phyloP scores from a whole-genome alignment of 352 stramenopile genomes.

The Nothophytophthora sp. region DNA sequence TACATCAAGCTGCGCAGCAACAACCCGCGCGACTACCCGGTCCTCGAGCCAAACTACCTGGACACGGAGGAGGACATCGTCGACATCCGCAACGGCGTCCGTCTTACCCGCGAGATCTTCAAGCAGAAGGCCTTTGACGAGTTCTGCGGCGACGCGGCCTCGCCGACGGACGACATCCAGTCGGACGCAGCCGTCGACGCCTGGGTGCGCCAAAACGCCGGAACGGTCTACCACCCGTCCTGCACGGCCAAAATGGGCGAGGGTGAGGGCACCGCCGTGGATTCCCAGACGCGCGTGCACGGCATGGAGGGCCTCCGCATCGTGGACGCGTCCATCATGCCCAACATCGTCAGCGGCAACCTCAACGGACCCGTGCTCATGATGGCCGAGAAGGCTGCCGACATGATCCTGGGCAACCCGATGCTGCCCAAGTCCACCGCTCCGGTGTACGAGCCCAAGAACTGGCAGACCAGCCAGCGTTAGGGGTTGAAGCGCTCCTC shows the following conservation, averaged over 20 bases:
- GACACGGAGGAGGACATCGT: constrained; percentile 60
- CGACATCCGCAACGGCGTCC: constrained; percentile 71
- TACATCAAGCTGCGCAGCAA: constrained; percentile 69
- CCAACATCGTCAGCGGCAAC: constrained; percentile 93
- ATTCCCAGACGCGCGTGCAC: constrained; percentile 80
- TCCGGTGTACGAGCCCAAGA: constrained; percentile 56
- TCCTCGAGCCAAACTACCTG: constrained; percentile 88
- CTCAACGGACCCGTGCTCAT: constrained; percentile 93
- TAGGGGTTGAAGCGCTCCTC: no score
- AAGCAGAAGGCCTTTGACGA: constrained; percentile 80
- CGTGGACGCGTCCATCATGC: constrained; percentile 93
- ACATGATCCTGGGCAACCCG: constrained; percentile 82
- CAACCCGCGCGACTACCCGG: constrained; percentile 64
- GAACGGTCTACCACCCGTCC: constrained; percentile 84
- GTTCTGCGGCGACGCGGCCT: constrained; percentile 70
- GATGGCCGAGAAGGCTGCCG: constrained; percentile 91
- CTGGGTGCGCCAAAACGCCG: constrained; percentile 74
- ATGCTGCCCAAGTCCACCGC: constrained; percentile 63
- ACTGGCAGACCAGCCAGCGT: constrained; percentile 65
- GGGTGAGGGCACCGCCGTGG: constrained; percentile 79
- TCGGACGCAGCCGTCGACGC: constrained; percentile 74
- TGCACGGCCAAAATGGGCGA: constrained; percentile 88
- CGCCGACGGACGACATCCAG: constrained; percentile 49
- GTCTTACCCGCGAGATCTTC: constrained; percentile 82
- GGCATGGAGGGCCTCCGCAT: constrained; percentile 88